Base-by-base conservation (phyloP, 2,329 filamentous ascomycete species). In the Fusarium secorum region DNA sequence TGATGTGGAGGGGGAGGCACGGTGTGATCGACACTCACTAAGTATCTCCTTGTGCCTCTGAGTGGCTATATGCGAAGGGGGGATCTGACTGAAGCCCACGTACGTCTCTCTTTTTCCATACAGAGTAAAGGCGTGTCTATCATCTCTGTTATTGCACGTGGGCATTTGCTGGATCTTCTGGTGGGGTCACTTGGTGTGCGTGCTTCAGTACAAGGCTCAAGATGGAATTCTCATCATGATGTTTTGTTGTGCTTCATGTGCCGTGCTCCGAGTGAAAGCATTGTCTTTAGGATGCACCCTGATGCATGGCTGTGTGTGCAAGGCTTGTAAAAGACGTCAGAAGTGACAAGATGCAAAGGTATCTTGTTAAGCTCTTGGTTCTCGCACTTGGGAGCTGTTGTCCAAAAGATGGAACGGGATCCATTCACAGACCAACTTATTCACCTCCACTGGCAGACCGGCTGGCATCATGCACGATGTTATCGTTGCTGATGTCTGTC, bases 21-120 rank as follows among this genome's bases (percentile, higher is more conserved):
- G 54, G 30, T 35, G 51, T 55, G 68, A 72, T 71, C 68, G 68
- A 69, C 68, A 69, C 53, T 69, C 59, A 72, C 68, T 72, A 68
- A 64, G 54, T 52, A 60, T 64, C 38, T 35, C 42, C 57, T 56
- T 46, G 63, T 64, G 68, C 53, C 49, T 61, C 57, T 69, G 41
- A 68, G 64, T 68, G 64, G 57, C 44, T 48, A 33, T 39, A 33
- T 35, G 41, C 39, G 33, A 65, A 65, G 59, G 33, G 48, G 49
- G 55, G 38, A 64, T 51, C 63, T 38, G 53, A 63, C 56, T 52
- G 39, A 38, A 60, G 57, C 36, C 35, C 39, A 64, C 26, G 68
- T 42, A 70, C 36, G 68, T 57, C 53, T 58, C 44, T 67, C 64
- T 63, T 68, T 67, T 67, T 9, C 59, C 64, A n/a, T 48, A 53